Conservation (phyloP, 192 early-diverging fungal species). For the Borealophlyctis nickersoniae region DNA sequence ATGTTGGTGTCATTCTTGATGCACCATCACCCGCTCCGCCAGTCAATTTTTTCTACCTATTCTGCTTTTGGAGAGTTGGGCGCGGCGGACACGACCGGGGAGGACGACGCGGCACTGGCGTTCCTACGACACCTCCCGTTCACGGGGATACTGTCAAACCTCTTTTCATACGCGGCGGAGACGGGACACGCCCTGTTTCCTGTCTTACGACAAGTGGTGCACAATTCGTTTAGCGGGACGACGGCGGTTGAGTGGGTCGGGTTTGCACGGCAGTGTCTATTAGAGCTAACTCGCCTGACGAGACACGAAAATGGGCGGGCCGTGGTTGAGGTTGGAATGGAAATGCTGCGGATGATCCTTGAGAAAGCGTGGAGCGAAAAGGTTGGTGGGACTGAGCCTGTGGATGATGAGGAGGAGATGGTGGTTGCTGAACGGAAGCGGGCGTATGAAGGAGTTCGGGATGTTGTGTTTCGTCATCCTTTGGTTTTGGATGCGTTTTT, state of each 20-base stretch:
- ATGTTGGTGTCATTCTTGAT: not conserved
- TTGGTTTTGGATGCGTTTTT: conserved; percentile 29
- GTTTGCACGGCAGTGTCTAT: conserved; percentile 4
- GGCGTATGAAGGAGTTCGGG: not conserved
- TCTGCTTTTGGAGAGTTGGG: not conserved
- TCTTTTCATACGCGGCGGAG: not conserved
- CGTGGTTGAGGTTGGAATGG: not conserved
- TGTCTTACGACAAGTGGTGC: no score
- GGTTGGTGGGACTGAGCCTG: not conserved
- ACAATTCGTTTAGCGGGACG: not conserved
- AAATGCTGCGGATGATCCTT: not conserved
- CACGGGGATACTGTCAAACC: not conserved
- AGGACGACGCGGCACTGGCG: not conserved
- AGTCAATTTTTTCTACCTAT: conserved; percentile 5
- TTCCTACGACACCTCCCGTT: not conserved
- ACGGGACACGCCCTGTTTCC: not conserved
- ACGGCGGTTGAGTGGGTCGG: not conserved
- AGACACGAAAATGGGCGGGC: not conserved
- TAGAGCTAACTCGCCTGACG: not conserved
- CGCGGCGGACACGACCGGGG: not conserved
- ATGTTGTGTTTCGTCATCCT: conserved; percentile 35
- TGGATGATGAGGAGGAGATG: conserved; percentile 9
- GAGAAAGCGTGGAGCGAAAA: not conserved
- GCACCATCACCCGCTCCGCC: conserved; percentile 3
- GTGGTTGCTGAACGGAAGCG: no score